phyloP scores from a whole-genome alignment of 1,139 yeast species.

The Zygotorulaspora mrakii region DNA sequence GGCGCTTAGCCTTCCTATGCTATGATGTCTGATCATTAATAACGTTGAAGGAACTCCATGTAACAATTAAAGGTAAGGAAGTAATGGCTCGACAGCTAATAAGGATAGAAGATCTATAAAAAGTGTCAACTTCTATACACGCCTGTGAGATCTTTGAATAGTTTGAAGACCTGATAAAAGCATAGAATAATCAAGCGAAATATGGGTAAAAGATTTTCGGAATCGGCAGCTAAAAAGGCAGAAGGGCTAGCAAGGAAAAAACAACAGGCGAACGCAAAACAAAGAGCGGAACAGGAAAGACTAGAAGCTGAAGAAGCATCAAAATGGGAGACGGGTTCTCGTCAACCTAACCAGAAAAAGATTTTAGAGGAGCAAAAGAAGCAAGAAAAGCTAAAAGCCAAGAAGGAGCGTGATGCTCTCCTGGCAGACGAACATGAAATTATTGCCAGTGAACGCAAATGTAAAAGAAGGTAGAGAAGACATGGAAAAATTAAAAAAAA shows the following conservation, averaged over 20 bases:
- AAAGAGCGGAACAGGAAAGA: conserved; percentile 23
- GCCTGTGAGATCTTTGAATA: too few relatives aligned
- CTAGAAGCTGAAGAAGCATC: conserved; percentile 33
- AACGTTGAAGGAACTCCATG: conserved; percentile 1
- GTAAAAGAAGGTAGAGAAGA: conserved; percentile 18
- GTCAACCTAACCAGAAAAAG: conserved; percentile 31
- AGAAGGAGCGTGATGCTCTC: conserved; percentile 33
- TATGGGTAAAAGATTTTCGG: conserved; percentile 38
- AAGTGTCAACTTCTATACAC: too few relatives aligned
- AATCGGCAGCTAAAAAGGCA: conserved; percentile 36
- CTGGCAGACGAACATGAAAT: conserved; percentile 35
- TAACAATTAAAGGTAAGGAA: not conserved
- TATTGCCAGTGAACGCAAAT: conserved; percentile 30
- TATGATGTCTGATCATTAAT: not conserved
- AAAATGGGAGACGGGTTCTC: conserved; percentile 40
- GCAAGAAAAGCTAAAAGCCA: conserved; percentile 31
- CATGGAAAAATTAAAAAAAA: not conserved
- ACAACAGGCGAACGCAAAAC: conserved; percentile 33
- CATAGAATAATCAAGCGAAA: conserved; percentile 2
- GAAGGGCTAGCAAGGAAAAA: conserved; percentile 36
- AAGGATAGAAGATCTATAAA: too few relatives aligned
- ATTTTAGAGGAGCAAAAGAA: conserved; percentile 32
- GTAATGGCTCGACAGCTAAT: too few relatives aligned
- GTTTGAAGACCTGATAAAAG: not conserved
- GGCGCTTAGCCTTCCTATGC: conserved; percentile 1